Evolutionary conservation across 768 basidiomycete species (phyloP), one percentile per base, ranked within the genome.

Genomic region (Tylopilus sp.): DNA sequence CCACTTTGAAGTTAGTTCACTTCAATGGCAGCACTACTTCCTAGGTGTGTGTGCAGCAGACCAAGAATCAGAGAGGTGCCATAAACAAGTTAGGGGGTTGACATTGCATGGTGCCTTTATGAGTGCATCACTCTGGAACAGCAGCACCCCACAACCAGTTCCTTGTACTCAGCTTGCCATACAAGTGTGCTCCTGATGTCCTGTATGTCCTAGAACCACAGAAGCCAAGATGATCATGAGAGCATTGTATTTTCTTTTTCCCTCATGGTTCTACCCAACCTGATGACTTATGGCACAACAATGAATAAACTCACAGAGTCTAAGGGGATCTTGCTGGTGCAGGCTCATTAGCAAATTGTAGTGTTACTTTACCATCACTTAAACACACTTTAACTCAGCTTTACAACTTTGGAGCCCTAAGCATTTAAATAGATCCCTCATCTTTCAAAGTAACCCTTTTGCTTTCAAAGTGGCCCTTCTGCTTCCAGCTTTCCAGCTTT

Each of bases 231-330:
- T 31, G 39, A 48, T 38, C 31, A 22, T 18, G 15, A 40, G 38
- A 23, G 7, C 21, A 18, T 23, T 26, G 9, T 9, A 31, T 35
- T 35, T n/a, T 36, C 9, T 20, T 12, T 38, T 25, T 25, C 4
- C 15, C 15, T 28, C 13, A n/a, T n/a, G n/a, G n/a, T n/a, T n/a
- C n/a, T n/a, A n/a, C n/a, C n/a, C n/a, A n/a, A n/a, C n/a, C 25
- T 47, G 20, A 1, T 9, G 31, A 13, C 31, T 13, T 10, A 35
- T 17, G 20, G 9, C 21, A 44, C 20, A 17, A 35, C 17, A 2
- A 7, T 25, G 28, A 7, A n/a, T 23, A 59, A 47, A 36, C 59
- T 45, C 57, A 53, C 51, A 57, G 57, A 53, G 51, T 58, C n/a
- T n/a, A n/a, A n/a, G n/a, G n/a, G n/a, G n/a, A n/a, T n/a, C 51